phyloP scores from a whole-genome alignment of 2,329 filamentous ascomycete species.

The Knufia petricola region DNA sequence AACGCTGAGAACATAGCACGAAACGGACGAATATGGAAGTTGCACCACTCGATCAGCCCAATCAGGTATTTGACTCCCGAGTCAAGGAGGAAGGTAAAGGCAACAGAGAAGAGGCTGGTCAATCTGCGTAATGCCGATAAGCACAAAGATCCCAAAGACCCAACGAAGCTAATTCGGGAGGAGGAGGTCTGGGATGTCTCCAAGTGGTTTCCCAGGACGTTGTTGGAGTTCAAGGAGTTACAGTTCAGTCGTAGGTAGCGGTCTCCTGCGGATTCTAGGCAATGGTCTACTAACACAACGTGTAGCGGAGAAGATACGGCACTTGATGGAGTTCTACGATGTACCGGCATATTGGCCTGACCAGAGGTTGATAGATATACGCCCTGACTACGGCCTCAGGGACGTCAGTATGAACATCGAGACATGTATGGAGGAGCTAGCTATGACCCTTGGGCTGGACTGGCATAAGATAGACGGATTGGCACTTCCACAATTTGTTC shows the following conservation, averaged over 20 bases:
- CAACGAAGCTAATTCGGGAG: conserved; percentile 16
- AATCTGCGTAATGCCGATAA: conserved; percentile 11
- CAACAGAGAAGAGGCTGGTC: conserved; percentile 11
- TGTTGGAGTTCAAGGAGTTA: conserved; percentile 18
- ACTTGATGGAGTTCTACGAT: conserved; percentile 16
- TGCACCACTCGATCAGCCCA: conserved; percentile 12
- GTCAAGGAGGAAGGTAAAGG: conserved; percentile 11
- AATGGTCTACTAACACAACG: not conserved
- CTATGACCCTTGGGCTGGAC: conserved; percentile 15
- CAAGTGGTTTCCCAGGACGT: conserved; percentile 13
- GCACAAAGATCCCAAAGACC: conserved; percentile 16
- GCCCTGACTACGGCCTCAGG: conserved; percentile 8
- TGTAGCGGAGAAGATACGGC: conserved; percentile 15
- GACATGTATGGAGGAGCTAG: conserved; percentile 17
- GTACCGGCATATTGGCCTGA: conserved; percentile 16
- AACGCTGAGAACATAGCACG: conserved; percentile 14
- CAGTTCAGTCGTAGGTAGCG: conserved; percentile 15
- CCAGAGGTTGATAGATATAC: conserved; percentile 12
- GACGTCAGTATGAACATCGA: conserved; percentile 15
- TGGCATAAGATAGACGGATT: conserved; percentile 16
- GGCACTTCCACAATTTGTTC: conserved; percentile 1
- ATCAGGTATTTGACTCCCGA: conserved; percentile 14
- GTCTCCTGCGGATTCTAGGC: not conserved
- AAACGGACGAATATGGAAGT: conserved; percentile 15
- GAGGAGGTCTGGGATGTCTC: conserved; percentile 16